These are phyloP conservation scores for Geranium rotundifolium DNA, from an alignment of 345 rosid genomes.

Conservation along the genomic window DNA sequence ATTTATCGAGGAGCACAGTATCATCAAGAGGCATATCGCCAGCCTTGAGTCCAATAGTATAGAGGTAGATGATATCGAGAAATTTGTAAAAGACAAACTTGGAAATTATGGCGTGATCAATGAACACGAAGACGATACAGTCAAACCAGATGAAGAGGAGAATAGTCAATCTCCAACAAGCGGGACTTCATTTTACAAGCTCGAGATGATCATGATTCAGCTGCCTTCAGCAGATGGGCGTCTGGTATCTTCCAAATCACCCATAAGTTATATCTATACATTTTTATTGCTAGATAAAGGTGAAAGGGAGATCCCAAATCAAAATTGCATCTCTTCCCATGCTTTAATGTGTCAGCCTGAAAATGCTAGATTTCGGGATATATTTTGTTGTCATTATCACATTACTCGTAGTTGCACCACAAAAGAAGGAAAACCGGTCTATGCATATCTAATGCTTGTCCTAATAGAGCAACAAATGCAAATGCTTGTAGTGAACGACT, in stretches of 20 bases:
- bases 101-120: constrained; percentile 29
- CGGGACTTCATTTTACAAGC: constrained; percentile 62
- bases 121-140: constrained; percentile 24
- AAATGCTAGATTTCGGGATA: too few relatives aligned
- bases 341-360: too few relatives aligned
- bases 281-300: neutral
- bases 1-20: constrained; percentile 59
- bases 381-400: too few relatives aligned
- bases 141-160: constrained; percentile 23
- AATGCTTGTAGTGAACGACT: too few relatives aligned
- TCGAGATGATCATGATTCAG: constrained; percentile 71
- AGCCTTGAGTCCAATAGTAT: constrained; percentile 16
- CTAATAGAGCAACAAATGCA: too few relatives aligned
- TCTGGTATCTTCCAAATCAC: constrained; percentile 37
- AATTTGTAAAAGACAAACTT: constrained; percentile 22
- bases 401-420: too few relatives aligned
- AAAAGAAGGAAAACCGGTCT: too few relatives aligned
- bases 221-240: constrained; percentile 68
- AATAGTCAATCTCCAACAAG: constrained; percentile 27
- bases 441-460: too few relatives aligned
- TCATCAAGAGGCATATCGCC: constrained; percentile 51
- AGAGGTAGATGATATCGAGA: constrained; percentile 21
- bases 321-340: neutral
- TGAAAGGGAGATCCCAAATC: neutral
- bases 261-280: neutral